Conservation (phyloP, 495 filamentous ascomycete genomes). For the Penicillium psychrofluorescens region DNA sequence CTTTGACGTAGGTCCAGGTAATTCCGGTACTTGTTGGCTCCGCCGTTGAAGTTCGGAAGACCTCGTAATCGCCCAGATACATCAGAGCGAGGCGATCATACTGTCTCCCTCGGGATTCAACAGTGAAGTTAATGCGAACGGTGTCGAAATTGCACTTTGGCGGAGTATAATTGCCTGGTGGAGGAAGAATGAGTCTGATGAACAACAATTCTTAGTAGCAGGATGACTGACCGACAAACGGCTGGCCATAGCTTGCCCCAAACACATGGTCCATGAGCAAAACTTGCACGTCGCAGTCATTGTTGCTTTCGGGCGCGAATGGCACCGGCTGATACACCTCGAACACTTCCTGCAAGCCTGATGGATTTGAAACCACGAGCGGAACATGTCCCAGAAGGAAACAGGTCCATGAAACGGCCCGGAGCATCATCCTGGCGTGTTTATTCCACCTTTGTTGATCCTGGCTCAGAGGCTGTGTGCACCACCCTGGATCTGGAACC, state of each 20-base stretch:
- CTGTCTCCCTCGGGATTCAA: constrained; percentile 65
- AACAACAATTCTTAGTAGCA: neutral
- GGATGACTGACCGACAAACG: constrained; percentile 61
- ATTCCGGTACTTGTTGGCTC: constrained; percentile 71
- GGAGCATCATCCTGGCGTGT: no score
- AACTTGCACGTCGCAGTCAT: constrained; percentile 39
- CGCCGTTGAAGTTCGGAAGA: constrained; percentile 82
- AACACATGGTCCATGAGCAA: constrained; percentile 68
- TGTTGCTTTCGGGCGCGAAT: constrained; percentile 25
- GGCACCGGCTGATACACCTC: constrained; percentile 62
- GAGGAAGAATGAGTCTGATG: neutral
- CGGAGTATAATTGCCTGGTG: constrained; percentile 59
- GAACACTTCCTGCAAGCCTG: constrained; percentile 46
- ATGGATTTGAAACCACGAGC: constrained; percentile 2
- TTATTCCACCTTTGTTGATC: no score
- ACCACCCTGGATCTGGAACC: no score
- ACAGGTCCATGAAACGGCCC: no score
- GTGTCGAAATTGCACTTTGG: constrained; percentile 69
- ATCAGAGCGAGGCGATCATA: constrained; percentile 75
- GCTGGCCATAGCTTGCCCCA: constrained; percentile 67
- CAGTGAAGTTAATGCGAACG: constrained; percentile 75
- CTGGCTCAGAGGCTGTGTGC: no score
- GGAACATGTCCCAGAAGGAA: neutral
- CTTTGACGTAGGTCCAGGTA: constrained; percentile 70
- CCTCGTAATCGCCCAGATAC: constrained; percentile 74